Evolutionary conservation across 2,329 filamentous ascomycete species (phyloP).

Genomic region (Fusarium nisikadoi): DNA sequence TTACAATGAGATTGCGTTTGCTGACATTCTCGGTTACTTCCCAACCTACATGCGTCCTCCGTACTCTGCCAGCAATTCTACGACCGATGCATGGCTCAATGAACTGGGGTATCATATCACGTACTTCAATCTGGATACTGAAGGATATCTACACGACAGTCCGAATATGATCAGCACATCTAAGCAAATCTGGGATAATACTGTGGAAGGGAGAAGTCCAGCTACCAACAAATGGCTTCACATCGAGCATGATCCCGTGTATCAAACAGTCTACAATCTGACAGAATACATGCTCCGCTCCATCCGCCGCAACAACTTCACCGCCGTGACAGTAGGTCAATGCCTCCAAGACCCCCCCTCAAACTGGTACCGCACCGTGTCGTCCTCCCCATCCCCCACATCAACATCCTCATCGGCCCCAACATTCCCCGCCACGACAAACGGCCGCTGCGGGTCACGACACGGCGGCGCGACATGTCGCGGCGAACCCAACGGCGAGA

Average conservation of each 20-base stretch:
- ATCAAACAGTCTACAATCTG: conserved; percentile 57
- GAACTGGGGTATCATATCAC: conserved; percentile 66
- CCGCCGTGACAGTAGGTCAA: conserved; percentile 60
- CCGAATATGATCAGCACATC: conserved; percentile 59
- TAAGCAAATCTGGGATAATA: conserved; percentile 52
- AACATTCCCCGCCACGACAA: conserved; percentile 35
- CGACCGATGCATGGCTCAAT: conserved; percentile 52
- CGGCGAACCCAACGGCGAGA: conserved; percentile 26
- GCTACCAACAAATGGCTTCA: conserved; percentile 56
- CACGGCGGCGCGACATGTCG: conserved; percentile 37
- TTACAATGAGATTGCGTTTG: conserved; percentile 56
- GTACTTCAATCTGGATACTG: conserved; percentile 70
- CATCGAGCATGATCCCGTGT: conserved; percentile 64
- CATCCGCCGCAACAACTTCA: conserved; percentile 51
- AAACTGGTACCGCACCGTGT: conserved; percentile 61
- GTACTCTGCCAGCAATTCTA: conserved; percentile 57
- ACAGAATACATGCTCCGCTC: conserved; percentile 57
- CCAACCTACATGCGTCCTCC: conserved; percentile 59
- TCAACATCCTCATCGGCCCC: conserved; percentile 9
- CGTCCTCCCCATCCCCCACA: background rate
- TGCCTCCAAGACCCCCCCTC: conserved; percentile 63
- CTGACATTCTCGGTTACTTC: conserved; percentile 53
- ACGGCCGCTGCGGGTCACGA: conserved; percentile 41
- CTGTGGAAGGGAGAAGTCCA: conserved; percentile 49
- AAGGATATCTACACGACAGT: conserved; percentile 66